phyloP scores from a whole-genome alignment of 345 rosid genomes.

The Aquilaria malaccensis region DNA sequence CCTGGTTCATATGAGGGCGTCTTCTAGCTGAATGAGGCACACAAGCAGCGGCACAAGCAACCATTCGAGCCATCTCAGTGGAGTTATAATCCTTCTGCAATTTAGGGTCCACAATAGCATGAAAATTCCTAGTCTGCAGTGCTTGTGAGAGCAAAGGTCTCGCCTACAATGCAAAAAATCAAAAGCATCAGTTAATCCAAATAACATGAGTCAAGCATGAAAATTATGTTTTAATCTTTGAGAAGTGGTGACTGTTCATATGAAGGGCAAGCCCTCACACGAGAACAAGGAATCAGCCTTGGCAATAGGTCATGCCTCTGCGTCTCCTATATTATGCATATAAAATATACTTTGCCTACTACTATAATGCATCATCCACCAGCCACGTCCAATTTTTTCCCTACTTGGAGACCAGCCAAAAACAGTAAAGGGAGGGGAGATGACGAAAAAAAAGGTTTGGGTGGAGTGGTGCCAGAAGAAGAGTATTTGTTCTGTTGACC shows the following conservation, averaged over 20 bases:
- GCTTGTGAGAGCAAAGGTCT: slow-evolving; percentile 61
- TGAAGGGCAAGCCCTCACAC: no score
- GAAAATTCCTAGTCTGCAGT: slow-evolving; percentile 41
- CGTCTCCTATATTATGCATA: no score
- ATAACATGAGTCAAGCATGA: not conserved
- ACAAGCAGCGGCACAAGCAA: slow-evolving; percentile 79
- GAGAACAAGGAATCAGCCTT: no score
- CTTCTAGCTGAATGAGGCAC: slow-evolving; percentile 68
- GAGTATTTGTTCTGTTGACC: no score
- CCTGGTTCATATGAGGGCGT: slow-evolving; percentile 89
- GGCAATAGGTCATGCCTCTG: no score
- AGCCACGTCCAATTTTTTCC: no score
- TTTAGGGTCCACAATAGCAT: slow-evolving; percentile 47
- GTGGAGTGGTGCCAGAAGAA: no score
- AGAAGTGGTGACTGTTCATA: not conserved
- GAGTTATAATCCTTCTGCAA: slow-evolving; percentile 37
- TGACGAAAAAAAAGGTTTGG: no score
- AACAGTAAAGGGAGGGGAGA: no score
- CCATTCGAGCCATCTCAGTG: slow-evolving; percentile 55
- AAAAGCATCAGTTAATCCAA: slow-evolving; percentile 7
- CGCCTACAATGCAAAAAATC: slow-evolving; percentile 40
- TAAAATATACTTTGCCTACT: no score
- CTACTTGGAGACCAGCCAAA: no score
- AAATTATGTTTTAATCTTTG: not conserved
- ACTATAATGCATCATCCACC: no score